phyloP scores from a whole-genome alignment of 2,329 filamentous ascomycete genomes.

The Arthrobotrys conoides region DNA sequence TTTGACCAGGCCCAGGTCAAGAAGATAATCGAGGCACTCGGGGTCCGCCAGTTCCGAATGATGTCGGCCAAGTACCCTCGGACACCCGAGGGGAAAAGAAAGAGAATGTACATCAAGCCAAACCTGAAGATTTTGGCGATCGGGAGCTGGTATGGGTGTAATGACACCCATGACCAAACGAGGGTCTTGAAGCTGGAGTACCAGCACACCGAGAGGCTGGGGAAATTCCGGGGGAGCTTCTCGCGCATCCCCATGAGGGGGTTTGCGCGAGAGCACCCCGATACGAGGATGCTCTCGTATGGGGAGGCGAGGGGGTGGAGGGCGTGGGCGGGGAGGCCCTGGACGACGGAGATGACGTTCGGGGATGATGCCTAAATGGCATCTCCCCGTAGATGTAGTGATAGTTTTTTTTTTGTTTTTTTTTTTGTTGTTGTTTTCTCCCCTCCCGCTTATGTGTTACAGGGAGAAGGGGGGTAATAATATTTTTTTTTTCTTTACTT shows the following conservation, averaged over 20 bases:
- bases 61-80: conserved; percentile 4
- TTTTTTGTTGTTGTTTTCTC: too few relatives aligned
- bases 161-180: neutral
- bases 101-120: conserved; percentile 15
- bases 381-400: neutral
- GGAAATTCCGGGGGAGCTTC: conserved; percentile 4
- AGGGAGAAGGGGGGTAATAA: too few relatives aligned
- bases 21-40: neutral
- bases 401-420: neutral
- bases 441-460: neutral
- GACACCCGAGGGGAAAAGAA: neutral
- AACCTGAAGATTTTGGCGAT: neutral
- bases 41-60: neutral
- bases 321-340: neutral
- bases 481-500: too few relatives aligned
- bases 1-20: neutral
- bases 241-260: neutral
- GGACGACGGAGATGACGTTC: conserved; percentile 5
- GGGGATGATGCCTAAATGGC: neutral
- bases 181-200: neutral
- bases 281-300: neutral
- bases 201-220: conserved; percentile 1
- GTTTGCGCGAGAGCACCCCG: conserved; percentile 6
- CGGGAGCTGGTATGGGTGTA: neutral
- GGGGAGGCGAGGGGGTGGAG: conserved; percentile 1